Conservation (phyloP, 2,329 filamentous ascomycete genomes). For the Sarocladium brachiariae region DNA sequence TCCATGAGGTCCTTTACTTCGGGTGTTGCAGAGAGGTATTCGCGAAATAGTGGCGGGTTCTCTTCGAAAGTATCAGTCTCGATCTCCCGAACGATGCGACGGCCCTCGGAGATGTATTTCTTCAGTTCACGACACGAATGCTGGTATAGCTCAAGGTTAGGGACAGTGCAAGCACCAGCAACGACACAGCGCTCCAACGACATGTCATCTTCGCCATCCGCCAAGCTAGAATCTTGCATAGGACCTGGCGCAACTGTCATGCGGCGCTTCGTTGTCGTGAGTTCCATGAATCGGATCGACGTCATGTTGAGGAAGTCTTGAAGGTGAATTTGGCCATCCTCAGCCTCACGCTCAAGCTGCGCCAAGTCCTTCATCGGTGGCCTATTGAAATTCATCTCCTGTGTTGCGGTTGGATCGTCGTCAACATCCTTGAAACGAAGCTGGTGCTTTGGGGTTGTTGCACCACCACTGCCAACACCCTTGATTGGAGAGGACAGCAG, state of each 20-base stretch:
- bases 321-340: conserved; percentile 62
- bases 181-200: conserved; percentile 74
- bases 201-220: conserved; percentile 41
- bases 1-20: conserved; percentile 86
- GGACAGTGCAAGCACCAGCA: conserved; percentile 83
- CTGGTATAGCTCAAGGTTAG: conserved; percentile 90
- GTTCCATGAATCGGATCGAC: conserved; percentile 95
- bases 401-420: conserved; percentile 36
- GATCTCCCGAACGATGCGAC: conserved; percentile 82
- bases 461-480: conserved; percentile 26
- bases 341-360: conserved; percentile 40
- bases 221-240: conserved; percentile 33
- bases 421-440: conserved; percentile 48
- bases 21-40: conserved; percentile 79
- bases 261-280: conserved; percentile 90
- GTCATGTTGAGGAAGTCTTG: conserved; percentile 94
- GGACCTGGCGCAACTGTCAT: conserved; percentile 65
- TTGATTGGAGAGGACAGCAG: conserved; percentile 42
- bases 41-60: conserved; percentile 83
- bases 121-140: conserved; percentile 95
- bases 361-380: conserved; percentile 31
- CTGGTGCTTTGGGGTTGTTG: conserved; percentile 50
- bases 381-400: conserved; percentile 38
- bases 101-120: conserved; percentile 90
- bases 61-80: conserved; percentile 83